phyloP scores from a whole-genome alignment of 805 yeast species.

The Yamadazyma tumulicola region DNA sequence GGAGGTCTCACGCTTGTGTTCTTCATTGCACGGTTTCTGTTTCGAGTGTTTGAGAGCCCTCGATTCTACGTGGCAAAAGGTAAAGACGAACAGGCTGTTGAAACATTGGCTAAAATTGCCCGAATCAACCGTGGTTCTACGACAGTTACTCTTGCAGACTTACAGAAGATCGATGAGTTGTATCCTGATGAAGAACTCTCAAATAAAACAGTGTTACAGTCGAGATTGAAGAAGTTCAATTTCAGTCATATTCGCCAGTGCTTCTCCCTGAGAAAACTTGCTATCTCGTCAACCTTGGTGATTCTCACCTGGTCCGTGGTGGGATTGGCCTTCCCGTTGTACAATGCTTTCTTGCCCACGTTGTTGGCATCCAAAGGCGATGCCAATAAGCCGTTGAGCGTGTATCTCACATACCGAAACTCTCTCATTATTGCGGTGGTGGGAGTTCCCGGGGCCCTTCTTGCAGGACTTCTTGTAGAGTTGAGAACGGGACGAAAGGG shows the following conservation, averaged over 20 bases:
- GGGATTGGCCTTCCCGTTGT: constrained; percentile 57
- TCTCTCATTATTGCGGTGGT: constrained; percentile 28
- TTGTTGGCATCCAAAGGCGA: constrained; percentile 44
- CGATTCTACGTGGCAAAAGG: constrained; percentile 52
- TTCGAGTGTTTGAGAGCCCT: constrained; percentile 52
- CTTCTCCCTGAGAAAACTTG: constrained; percentile 44
- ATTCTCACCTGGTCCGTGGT: constrained; percentile 52
- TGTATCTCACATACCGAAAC: constrained; percentile 30
- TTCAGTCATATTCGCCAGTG: constrained; percentile 41
- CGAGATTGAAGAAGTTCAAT: constrained; percentile 24
- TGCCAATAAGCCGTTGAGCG: constrained; percentile 25
- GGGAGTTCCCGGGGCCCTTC: constrained; percentile 31
- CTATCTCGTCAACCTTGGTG: constrained; percentile 40
- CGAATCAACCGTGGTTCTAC: constrained; percentile 38
- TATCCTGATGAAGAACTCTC: constrained; percentile 7
- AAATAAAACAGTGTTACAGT: constrained; percentile 20
- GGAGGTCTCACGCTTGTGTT: constrained; percentile 47
- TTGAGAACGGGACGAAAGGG: constrained; percentile 53
- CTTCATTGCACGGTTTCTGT: constrained; percentile 33
- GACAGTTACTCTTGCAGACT: constrained; percentile 44
- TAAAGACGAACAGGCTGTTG: constrained; percentile 47
- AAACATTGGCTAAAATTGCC: constrained; percentile 43
- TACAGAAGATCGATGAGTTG: constrained; percentile 40
- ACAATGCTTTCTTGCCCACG: constrained; percentile 51
- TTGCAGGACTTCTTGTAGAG: constrained; percentile 32